These are phyloP conservation scores for Colletotrichum chrysophilum DNA, from an alignment of 2,329 filamentous ascomycete species.

Conservation along the genomic window DNA sequence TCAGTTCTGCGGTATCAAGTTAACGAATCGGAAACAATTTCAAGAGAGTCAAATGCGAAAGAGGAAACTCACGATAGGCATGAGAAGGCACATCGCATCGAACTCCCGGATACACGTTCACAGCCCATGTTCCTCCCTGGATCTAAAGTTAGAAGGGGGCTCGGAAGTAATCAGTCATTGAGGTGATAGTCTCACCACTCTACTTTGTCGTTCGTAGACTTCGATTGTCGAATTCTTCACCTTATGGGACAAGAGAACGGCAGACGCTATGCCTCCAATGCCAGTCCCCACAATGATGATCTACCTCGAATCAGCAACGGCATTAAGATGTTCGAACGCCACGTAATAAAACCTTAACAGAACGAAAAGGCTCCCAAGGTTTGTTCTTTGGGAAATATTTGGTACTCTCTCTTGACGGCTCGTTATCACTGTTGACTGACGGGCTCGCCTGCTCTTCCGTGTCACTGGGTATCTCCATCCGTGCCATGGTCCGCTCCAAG, in stretches of 20 bases:
- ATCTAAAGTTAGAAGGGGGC: not conserved
- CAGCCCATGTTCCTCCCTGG: conserved; percentile 18
- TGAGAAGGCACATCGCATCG: conserved; percentile 26
- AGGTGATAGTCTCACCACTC: not conserved
- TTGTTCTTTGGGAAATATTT: not conserved
- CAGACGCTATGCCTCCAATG: conserved; percentile 48
- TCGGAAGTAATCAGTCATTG: not conserved
- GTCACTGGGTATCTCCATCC: not conserved
- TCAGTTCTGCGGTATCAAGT: not conserved
- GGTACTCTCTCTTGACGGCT: not conserved
- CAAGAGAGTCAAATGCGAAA: not conserved
- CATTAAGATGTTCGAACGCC: not conserved
- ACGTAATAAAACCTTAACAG: not conserved
- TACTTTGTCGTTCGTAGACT: conserved; percentile 11
- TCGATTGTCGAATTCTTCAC: conserved; percentile 13
- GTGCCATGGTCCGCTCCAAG: not conserved
- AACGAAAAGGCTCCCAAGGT: not conserved
- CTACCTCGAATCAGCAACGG: not conserved
- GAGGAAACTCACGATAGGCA: conserved; percentile 11
- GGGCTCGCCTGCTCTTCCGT: not conserved
- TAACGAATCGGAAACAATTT: no score
- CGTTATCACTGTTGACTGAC: not conserved
- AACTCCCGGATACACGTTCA: conserved; percentile 21
- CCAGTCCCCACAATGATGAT: conserved; percentile 47
- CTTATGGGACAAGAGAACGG: conserved; percentile 22